phyloP scores from a whole-genome alignment of 1,284 basidiomycete genomes.

The Irpex sp. region DNA sequence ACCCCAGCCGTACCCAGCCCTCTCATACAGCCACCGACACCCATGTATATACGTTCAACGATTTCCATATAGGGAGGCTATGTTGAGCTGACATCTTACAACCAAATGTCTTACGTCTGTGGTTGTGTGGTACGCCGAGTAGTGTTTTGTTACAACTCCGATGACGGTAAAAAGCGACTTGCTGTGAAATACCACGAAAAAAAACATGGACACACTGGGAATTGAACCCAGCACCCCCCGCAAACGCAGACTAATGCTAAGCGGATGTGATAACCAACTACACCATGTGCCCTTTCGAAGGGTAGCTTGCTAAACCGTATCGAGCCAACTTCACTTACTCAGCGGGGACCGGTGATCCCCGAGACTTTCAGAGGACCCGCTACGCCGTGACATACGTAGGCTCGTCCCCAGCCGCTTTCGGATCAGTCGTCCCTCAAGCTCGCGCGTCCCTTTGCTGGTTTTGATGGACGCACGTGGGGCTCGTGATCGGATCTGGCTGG shows the following conservation, averaged over 20 bases:
- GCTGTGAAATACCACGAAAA: not conserved
- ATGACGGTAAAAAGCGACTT: too few relatives aligned
- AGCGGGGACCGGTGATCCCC: not conserved
- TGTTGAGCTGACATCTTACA: not conserved
- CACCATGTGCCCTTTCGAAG: conserved; percentile 35
- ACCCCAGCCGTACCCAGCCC: not conserved
- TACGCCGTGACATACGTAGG: too few relatives aligned
- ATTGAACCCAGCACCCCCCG: conserved; percentile 31
- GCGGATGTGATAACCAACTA: conserved; percentile 47
- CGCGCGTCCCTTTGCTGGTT: too few relatives aligned
- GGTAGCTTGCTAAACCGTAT: not conserved
- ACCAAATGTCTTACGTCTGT: too few relatives aligned
- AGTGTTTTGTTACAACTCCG: too few relatives aligned
- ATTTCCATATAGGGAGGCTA: not conserved
- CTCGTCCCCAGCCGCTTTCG: too few relatives aligned
- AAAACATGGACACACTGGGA: conserved; percentile 24
- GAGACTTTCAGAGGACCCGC: too few relatives aligned
- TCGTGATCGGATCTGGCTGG: too few relatives aligned
- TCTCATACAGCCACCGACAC: not conserved
- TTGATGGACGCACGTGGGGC: too few relatives aligned
- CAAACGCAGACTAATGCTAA: conserved; percentile 29
- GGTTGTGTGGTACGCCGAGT: too few relatives aligned
- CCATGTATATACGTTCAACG: not conserved
- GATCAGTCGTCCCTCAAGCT: too few relatives aligned
- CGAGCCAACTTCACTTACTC: not conserved